phyloP scores from a whole-genome alignment of 805 yeast genomes.

The Komagataella mondaviorum region DNA sequence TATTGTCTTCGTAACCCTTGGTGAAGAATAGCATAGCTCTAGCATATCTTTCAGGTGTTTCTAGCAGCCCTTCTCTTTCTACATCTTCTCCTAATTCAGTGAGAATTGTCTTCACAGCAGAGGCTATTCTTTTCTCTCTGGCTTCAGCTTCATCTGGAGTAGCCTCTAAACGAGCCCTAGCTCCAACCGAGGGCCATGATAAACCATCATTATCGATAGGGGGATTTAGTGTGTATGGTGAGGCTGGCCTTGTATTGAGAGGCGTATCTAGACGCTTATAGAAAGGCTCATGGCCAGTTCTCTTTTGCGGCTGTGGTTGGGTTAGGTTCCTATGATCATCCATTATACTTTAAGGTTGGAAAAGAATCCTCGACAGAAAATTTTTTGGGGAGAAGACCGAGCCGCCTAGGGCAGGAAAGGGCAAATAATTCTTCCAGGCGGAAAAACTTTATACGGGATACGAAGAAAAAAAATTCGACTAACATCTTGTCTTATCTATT shows the following conservation, averaged over 20 bases:
- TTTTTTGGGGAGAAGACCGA: not conserved
- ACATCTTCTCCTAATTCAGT: slow-evolving; percentile 87
- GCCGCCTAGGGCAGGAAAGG: not conserved
- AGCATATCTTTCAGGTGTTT: slow-evolving; percentile 94
- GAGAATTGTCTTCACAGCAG: slow-evolving; percentile 67
- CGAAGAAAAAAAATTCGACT: not conserved
- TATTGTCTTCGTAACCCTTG: slow-evolving; percentile 91
- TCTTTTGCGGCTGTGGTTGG: not conserved
- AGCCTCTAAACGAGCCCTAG: slow-evolving; percentile 63
- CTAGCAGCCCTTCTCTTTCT: slow-evolving; percentile 75
- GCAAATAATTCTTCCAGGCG: not conserved
- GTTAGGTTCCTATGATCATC: not conserved
- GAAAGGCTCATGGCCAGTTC: slow-evolving; percentile 16
- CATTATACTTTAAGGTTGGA: not conserved
- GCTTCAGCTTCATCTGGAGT: slow-evolving; percentile 47
- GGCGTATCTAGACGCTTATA: slow-evolving; percentile 35
- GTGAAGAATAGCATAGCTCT: slow-evolving; percentile 93
- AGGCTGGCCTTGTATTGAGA: slow-evolving; percentile 61
- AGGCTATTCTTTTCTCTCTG: slow-evolving; percentile 68
- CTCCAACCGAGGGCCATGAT: slow-evolving; percentile 89
- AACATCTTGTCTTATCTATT: not conserved
- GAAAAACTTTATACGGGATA: not conserved
- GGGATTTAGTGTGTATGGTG: slow-evolving; percentile 72
- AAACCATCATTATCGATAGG: slow-evolving; percentile 85
- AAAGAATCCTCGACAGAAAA: not conserved